These are phyloP conservation scores for Pseudophaeomoniella oleicola DNA, from an alignment of 2,329 filamentous ascomycete species.

Conservation along the genomic window DNA sequence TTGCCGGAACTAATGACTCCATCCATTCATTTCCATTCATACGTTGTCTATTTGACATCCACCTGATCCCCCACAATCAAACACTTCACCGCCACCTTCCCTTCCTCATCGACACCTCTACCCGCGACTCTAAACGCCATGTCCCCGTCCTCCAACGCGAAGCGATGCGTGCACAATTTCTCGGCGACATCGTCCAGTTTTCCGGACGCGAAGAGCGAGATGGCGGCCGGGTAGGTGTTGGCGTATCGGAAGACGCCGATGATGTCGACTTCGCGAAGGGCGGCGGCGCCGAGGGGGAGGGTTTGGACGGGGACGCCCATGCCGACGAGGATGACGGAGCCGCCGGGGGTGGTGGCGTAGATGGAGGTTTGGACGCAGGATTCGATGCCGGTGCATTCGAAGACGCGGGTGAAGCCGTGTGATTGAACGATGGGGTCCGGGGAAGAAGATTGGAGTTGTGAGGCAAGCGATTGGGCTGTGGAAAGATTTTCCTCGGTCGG, in stretches of 20 bases:
- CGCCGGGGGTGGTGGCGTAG: constrained; percentile 31
- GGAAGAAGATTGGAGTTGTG: constrained; percentile 14
- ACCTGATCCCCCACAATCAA: neutral
- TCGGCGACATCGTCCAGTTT: constrained; percentile 33
- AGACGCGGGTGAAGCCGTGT: constrained; percentile 26
- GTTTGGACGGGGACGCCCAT: constrained; percentile 43
- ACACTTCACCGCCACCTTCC: constrained; percentile 36
- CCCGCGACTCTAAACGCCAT: constrained; percentile 30
- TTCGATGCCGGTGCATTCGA: constrained; percentile 30
- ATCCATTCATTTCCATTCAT: too few relatives aligned
- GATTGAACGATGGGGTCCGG: constrained; percentile 6
- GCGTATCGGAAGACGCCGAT: constrained; percentile 44
- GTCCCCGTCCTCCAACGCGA: constrained; percentile 31
- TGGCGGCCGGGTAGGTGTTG: constrained; percentile 39
- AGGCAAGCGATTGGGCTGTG: constrained; percentile 20
- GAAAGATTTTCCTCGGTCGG: constrained; percentile 26
- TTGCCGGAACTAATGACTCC: too few relatives aligned
- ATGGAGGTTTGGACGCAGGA: constrained; percentile 30
- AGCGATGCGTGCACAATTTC: constrained; percentile 38
- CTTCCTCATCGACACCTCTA: constrained; percentile 35
- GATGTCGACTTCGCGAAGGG: constrained; percentile 40
- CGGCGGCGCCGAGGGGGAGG: constrained; percentile 38
- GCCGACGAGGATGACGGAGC: constrained; percentile 39
- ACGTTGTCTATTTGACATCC: too few relatives aligned
- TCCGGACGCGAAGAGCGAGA: constrained; percentile 36